These are phyloP conservation scores for Syzygium aromaticum DNA, from an alignment of 345 rosid species.

Conservation along the genomic window DNA sequence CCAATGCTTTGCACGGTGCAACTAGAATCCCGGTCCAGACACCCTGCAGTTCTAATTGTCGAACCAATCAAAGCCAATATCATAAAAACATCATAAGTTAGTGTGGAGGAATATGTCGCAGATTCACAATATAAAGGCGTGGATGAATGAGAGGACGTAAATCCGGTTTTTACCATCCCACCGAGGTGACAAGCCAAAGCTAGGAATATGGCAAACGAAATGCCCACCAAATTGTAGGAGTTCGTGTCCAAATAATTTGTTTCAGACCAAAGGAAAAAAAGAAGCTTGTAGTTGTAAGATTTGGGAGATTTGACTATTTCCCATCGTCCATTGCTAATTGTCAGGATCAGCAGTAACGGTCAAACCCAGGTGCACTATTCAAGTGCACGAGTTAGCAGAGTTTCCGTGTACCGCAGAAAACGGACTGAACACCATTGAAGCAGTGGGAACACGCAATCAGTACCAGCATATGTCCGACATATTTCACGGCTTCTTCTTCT, in stretches of 20 bases:
- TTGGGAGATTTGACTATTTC: neutral
- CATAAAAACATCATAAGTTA: neutral
- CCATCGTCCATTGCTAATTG: neutral
- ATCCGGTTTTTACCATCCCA: neutral
- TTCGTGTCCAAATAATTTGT: neutral
- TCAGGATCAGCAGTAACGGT: neutral
- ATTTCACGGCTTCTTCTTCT: constrained; percentile 22
- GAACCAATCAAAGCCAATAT: neutral
- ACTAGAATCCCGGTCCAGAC: constrained; percentile 19
- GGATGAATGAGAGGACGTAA: too few species aligned
- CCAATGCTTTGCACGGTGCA: constrained; percentile 9
- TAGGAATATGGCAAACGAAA: constrained; percentile 10
- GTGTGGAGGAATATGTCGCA: neutral
- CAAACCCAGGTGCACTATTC: neutral
- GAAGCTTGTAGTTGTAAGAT: neutral
- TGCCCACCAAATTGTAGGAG: constrained; percentile 19
- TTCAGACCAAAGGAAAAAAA: neutral
- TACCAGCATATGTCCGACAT: constrained; percentile 21
- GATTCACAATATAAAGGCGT: too few species aligned
- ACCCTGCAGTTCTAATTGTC: neutral
- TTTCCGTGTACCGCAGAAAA: neutral
- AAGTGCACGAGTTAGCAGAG: neutral
- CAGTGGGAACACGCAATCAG: constrained; percentile 16
- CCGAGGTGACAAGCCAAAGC: constrained; percentile 14
- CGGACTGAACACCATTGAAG: constrained; percentile 20